Conservation (phyloP, 495 filamentous ascomycete genomes). For the Penicillium canariense region DNA sequence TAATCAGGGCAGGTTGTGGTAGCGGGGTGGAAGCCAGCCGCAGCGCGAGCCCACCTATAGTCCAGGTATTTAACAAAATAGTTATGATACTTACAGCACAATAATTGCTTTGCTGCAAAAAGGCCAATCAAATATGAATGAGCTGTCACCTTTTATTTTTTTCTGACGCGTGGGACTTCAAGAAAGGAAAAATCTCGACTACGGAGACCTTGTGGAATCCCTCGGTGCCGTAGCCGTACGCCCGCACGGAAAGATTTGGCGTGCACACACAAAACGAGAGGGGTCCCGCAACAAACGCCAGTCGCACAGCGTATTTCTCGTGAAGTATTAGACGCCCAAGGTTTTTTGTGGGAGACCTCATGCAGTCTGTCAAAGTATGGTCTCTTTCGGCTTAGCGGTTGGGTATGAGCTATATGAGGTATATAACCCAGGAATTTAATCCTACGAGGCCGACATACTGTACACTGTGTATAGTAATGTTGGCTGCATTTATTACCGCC, state of each 20-base stretch:
- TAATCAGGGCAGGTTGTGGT: conserved; percentile 24
- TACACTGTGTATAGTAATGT: no score
- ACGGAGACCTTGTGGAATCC: conserved; percentile 15
- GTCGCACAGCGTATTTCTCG: neutral
- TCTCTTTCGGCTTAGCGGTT: neutral
- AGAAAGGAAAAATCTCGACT: conserved; percentile 4
- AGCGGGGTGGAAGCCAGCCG: conserved; percentile 14
- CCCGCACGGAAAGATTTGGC: conserved; percentile 10
- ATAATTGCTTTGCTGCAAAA: neutral
- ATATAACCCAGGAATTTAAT: neutral
- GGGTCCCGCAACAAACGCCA: neutral
- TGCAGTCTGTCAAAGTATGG: neutral
- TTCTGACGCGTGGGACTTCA: neutral
- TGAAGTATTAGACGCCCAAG: neutral
- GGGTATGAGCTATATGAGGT: neutral
- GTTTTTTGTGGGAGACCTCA: neutral
- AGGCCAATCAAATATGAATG: neutral
- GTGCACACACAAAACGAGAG: neutral
- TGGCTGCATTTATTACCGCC: neutral
- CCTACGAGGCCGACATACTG: no score
- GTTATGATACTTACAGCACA: neutral
- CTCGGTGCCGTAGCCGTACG: conserved; percentile 12
- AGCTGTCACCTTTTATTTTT: neutral
- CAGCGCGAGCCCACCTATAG: neutral
- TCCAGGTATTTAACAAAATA: neutral